Conservation (phyloP, 169 alveolate species). For the Babesia divergens region DNA sequence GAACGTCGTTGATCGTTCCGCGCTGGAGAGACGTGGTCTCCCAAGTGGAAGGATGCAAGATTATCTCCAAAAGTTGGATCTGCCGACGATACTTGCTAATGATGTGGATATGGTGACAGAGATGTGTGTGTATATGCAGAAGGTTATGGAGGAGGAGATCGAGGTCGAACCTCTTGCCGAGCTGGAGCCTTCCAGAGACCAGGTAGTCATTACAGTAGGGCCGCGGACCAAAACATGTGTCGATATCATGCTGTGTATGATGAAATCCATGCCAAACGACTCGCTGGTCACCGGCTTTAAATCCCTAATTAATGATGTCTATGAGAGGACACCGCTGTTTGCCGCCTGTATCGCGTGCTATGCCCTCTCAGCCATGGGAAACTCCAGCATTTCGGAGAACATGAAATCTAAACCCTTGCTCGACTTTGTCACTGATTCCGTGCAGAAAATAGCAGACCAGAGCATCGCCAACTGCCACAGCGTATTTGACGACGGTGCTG, state of each 20-base stretch:
- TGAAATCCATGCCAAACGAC: background rate
- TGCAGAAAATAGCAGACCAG: constrained; percentile 46
- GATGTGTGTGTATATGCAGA: constrained; percentile 26
- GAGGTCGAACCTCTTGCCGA: background rate
- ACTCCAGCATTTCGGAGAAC: constrained; percentile 43
- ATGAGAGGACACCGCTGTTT: constrained; percentile 10
- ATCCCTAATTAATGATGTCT: background rate
- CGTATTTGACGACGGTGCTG: background rate
- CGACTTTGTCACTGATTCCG: constrained; percentile 39
- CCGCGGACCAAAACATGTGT: constrained; percentile 26
- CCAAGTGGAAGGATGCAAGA: constrained; percentile 29
- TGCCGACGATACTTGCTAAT: background rate
- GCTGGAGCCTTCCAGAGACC: constrained; percentile 28
- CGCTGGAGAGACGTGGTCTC: constrained; percentile 22
- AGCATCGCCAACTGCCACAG: constrained; percentile 16
- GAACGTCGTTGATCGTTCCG: constrained; percentile 4
- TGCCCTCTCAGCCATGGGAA: constrained; percentile 42
- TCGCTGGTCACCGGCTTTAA: background rate
- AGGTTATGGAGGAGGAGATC: constrained; percentile 28
- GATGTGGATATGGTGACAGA: background rate
- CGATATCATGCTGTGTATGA: constrained; percentile 16
- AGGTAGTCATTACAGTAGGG: constrained; percentile 12
- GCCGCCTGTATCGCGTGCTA: constrained; percentile 30
- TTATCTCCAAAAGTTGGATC: constrained; percentile 7
- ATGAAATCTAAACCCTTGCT: constrained; percentile 15